Conservation (phyloP, 73 alveolate species). For the Tetrahymena malaccensis region DNA sequence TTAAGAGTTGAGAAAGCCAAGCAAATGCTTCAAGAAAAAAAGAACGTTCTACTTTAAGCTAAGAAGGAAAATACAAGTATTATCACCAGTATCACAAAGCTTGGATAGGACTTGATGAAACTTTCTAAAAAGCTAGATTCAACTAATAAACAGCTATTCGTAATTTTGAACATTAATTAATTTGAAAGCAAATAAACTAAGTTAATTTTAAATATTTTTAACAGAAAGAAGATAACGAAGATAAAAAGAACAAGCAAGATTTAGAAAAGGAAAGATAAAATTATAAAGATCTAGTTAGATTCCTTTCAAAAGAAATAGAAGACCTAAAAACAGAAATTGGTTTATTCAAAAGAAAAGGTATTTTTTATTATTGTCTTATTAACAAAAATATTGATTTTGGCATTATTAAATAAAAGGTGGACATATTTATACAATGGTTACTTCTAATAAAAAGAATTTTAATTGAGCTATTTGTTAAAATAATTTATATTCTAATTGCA, state of each 20-base stretch:
- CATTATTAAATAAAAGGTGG: constrained; percentile 49
- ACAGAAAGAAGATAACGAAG: constrained; percentile 48
- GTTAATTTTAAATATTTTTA: not conserved
- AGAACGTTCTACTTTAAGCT: constrained; percentile 60
- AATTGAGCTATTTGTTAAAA: not conserved
- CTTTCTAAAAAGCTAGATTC: constrained; percentile 60
- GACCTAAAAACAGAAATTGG: constrained; percentile 77
- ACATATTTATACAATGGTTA: constrained; percentile 80
- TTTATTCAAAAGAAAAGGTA: constrained; percentile 70
- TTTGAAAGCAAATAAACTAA: not conserved
- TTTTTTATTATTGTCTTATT: not conserved
- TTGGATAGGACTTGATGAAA: constrained; percentile 64
- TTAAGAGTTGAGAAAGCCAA: constrained; percentile 50
- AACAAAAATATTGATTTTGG: not conserved
- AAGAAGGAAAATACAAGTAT: constrained; percentile 72
- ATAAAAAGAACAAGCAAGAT: constrained; percentile 59
- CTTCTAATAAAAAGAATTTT: constrained; percentile 57
- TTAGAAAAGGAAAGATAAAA: constrained; percentile 61
- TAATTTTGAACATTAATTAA: not conserved
- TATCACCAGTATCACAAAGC: constrained; percentile 55
- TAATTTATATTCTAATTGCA: not conserved
- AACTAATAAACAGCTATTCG: constrained; percentile 68
- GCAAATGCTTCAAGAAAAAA: constrained; percentile 48
- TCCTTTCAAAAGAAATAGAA: constrained; percentile 70
- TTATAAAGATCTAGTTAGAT: constrained; percentile 60